Evolutionary conservation across 345 rosid genomes (phyloP).

Genomic region (Linum tenue): DNA sequence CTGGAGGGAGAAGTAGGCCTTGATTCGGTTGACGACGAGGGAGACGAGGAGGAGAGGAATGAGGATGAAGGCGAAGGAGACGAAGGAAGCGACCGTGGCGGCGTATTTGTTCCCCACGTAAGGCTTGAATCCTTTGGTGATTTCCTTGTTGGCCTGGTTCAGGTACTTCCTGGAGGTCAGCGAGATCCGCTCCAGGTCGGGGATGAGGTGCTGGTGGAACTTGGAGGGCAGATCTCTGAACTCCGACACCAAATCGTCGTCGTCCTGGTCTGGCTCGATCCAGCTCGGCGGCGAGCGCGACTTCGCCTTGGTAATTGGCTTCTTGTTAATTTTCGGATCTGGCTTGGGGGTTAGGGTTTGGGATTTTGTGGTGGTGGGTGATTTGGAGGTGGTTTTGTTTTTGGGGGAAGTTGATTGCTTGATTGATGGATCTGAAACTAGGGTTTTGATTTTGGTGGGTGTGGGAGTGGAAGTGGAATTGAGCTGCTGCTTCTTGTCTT

Average conservation of each 20-base stretch:
- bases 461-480: background rate
- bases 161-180: slow-evolving; percentile 63
- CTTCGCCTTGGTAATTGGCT: background rate
- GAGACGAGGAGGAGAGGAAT: slow-evolving; percentile 77
- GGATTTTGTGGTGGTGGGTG: no score
- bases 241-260: slow-evolving; percentile 54
- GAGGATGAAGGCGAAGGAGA: slow-evolving; percentile 58
- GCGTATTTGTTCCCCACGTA: slow-evolving; percentile 71
- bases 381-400: background rate
- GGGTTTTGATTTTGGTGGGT: background rate
- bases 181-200: slow-evolving; percentile 81
- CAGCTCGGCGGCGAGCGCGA: background rate
- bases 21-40: slow-evolving; percentile 59
- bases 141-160: slow-evolving; percentile 63
- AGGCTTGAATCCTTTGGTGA: slow-evolving; percentile 74
- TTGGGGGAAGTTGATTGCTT: background rate
- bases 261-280: slow-evolving; percentile 40
- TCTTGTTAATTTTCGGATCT: background rate
- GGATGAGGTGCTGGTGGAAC: slow-evolving; percentile 62
- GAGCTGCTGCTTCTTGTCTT: background rate
- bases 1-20: slow-evolving; percentile 84
- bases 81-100: slow-evolving; percentile 50
- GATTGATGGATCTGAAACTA: background rate
- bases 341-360: background rate
- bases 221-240: slow-evolving; percentile 67